These are phyloP conservation scores for Diplodia corticola DNA, from an alignment of 2,329 filamentous ascomycete species.

Conservation along the genomic window DNA sequence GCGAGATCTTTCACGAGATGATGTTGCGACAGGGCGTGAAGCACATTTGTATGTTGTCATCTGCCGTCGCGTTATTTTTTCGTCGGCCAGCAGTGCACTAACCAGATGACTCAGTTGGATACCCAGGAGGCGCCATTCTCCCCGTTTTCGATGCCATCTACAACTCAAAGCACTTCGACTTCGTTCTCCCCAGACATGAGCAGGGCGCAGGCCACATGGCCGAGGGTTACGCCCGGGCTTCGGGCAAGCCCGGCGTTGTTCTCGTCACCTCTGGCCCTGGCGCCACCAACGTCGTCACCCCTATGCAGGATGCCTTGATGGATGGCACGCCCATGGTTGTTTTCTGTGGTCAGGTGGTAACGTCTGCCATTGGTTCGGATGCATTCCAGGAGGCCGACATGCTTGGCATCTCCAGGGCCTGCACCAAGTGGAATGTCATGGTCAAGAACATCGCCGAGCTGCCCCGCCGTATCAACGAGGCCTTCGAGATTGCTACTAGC, in stretches of 20 bases:
- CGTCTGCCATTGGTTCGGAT: constrained; percentile 87
- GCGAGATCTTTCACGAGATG: constrained; percentile 99
- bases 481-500: constrained; percentile 95
- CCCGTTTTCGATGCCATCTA: constrained; percentile 99
- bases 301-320: constrained; percentile 92
- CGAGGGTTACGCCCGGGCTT: constrained; percentile 91
- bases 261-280: constrained; percentile 95
- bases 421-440: constrained; percentile 99
- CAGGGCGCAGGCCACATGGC: constrained; percentile 99
- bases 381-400: constrained; percentile 97
- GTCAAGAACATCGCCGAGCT: constrained; percentile 93
- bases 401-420: constrained; percentile 87
- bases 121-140: constrained; percentile 93
- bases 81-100: neutral
- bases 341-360: constrained; percentile 90
- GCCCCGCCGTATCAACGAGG: constrained; percentile 91
- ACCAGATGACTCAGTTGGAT: constrained; percentile 51
- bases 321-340: constrained; percentile 96
- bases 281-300: constrained; percentile 94
- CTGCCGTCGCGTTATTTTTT: neutral
- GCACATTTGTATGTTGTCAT: constrained; percentile 75
- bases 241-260: constrained; percentile 91
- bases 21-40: constrained; percentile 92
- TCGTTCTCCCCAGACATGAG: constrained; percentile 92
- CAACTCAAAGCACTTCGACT: constrained; percentile 95